Base-by-base conservation (phyloP, 164 flowering plant species). In the Hamamelis virginiana region DNA sequence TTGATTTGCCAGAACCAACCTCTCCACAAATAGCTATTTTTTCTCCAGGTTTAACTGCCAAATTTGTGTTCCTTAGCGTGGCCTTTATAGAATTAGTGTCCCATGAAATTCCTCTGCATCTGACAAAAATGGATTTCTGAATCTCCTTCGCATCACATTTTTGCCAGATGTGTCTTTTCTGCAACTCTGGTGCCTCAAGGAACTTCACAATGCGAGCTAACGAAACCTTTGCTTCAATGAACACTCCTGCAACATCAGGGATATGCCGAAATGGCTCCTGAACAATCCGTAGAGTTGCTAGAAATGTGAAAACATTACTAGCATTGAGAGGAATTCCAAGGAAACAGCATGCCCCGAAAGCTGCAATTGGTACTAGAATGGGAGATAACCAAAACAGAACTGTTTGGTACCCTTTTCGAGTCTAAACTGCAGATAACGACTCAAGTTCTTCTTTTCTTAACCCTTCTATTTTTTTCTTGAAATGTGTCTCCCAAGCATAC, bases 1-100 rank as follows among this genome's bases (percentile, higher is more conserved):
- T 85, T 68, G 93, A 87, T 81, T 87, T 89, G 2, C 94, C 91
- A 0, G 94, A 83, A 5, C 94, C 94, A 58, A 89, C 94, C 75
- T 85, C 88, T 58, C 88, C 92, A 71, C 89, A 86, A 9, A 88
- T 77, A 11, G 92, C 92, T 33, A 85, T 70, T 64, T 84, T 85
- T 68, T 85, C 85, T 25, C 86, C 84, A 25, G 74, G 72, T 63
- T 65, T 76, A 62, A 84, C 81, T 50, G 46, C 80, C 66, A 89
- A 66, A 59, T 78, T 75, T 51, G 87, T 78, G 67, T 82, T 81
- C 63, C 78, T 76, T 19, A 89, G 51, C 4, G 86, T 75, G 8
- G 85, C 74, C 65, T 76, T 85, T 14, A 51, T 27, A 8, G 74
- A 52, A 71, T 74, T 62, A 51, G 15, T 48, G n/a, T 80, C 85